Evolutionary conservation across 306 rosid genomes (phyloP).

Genomic region (Gynostemma pentaphyllum): DNA sequence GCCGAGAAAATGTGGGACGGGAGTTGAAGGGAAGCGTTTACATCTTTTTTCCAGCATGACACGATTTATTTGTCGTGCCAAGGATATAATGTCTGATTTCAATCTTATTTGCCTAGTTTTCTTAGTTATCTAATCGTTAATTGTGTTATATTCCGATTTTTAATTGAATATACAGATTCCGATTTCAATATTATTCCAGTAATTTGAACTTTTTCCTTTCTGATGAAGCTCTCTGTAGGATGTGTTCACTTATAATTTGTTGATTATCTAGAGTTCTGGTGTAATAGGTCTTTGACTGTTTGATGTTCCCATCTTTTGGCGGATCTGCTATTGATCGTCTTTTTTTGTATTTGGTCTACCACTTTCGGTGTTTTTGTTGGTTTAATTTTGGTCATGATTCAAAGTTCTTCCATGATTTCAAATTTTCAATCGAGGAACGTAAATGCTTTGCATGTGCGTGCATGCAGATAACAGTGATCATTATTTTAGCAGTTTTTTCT

Average conservation of each 20-base stretch:
- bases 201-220: not conserved
- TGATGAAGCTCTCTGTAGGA: not conserved
- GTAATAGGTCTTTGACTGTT: not conserved
- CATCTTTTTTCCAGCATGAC: not conserved
- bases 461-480: not conserved
- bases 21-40: not conserved
- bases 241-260: not conserved
- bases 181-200: not conserved
- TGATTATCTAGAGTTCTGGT: not conserved
- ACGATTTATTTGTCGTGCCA: not conserved
- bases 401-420: not conserved
- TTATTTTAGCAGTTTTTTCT: not conserved
- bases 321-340: not conserved
- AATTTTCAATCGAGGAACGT: not conserved
- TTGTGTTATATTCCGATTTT: too few relatives aligned
- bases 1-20: constrained; percentile 12
- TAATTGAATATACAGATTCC: not conserved
- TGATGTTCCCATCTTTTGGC: not conserved
- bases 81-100: not conserved
- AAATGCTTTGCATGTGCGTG: not conserved
- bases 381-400: not conserved
- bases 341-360: not conserved
- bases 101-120: constrained; percentile 1
- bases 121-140: not conserved
- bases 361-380: not conserved